Conservation (phyloP, 202 grass and related monocot species). For the Brachypodium distachyon region DNA sequence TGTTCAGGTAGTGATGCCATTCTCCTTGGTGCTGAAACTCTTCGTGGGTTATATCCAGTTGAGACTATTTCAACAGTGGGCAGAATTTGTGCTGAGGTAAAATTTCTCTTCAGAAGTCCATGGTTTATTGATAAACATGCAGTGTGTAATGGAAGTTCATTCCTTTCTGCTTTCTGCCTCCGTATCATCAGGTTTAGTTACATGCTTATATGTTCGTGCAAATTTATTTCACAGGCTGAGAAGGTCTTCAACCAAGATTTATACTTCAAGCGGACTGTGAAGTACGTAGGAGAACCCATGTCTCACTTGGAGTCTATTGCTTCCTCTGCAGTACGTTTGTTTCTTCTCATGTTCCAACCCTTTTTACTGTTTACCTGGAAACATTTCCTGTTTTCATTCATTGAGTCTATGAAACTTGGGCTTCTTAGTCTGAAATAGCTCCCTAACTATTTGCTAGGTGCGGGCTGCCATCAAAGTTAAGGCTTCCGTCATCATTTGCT, state of each 20-base stretch:
- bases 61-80: slow-evolving; percentile 93
- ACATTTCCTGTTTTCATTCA: not conserved
- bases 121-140: not conserved
- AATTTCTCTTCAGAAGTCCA: slow-evolving; percentile 8
- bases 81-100: slow-evolving; percentile 97
- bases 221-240: slow-evolving; percentile 65
- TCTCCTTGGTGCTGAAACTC: slow-evolving; percentile 97
- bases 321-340: slow-evolving; percentile 62
- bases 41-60: slow-evolving; percentile 93
- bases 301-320: slow-evolving; percentile 97
- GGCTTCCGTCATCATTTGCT: slow-evolving; percentile 94
- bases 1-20: slow-evolving; percentile 89
- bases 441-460: slow-evolving; percentile 45
- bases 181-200: not conserved
- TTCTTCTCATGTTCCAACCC: not conserved
- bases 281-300: slow-evolving; percentile 96
- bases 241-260: slow-evolving; percentile 99
- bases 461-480: slow-evolving; percentile 97
- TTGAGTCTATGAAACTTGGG: not conserved
- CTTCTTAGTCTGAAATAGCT: slow-evolving; percentile 26
- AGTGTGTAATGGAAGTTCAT: not conserved
- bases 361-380: not conserved
- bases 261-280: slow-evolving; percentile 92
- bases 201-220: not conserved
- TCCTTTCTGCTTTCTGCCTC: not conserved